Evolutionary conservation across 352 stramenopile species (phyloP).

Genomic region (Phytophthora gonapodyides): DNA sequence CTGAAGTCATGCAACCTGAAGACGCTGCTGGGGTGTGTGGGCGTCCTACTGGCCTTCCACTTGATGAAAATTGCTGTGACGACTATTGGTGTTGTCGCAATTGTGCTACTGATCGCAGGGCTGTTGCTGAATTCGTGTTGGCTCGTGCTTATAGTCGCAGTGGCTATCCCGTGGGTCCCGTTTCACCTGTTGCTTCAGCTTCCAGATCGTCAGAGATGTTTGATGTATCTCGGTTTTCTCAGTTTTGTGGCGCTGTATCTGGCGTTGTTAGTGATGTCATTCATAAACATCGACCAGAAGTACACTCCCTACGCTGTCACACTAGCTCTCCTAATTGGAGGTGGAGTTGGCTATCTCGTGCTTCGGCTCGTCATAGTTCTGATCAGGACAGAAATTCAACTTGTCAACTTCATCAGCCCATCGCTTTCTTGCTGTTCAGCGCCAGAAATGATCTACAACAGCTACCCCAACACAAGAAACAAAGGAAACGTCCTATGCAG

Average conservation of each 20-base stretch:
- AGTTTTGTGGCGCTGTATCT: background rate
- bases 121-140: background rate
- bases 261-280: background rate
- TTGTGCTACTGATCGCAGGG: background rate
- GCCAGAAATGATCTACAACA: no score
- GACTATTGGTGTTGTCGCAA: background rate
- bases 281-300: background rate
- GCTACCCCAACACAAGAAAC: no score
- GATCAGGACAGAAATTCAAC: no score
- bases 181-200: background rate
- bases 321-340: background rate
- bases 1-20: slow-evolving; percentile 3
- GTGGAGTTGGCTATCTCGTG: background rate
- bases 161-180: background rate
- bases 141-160: background rate
- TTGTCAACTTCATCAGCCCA: no score
- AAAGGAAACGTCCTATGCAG: no score
- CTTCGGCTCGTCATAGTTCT: no score
- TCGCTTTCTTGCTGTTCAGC: no score
- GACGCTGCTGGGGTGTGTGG: background rate
- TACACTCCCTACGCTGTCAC: background rate
- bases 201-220: background rate
- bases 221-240: background rate
- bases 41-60: background rate
- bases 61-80: slow-evolving; percentile 5